phyloP scores from a whole-genome alignment of 2,329 filamentous ascomycete genomes.

The Hypomyces perniciosus region DNA sequence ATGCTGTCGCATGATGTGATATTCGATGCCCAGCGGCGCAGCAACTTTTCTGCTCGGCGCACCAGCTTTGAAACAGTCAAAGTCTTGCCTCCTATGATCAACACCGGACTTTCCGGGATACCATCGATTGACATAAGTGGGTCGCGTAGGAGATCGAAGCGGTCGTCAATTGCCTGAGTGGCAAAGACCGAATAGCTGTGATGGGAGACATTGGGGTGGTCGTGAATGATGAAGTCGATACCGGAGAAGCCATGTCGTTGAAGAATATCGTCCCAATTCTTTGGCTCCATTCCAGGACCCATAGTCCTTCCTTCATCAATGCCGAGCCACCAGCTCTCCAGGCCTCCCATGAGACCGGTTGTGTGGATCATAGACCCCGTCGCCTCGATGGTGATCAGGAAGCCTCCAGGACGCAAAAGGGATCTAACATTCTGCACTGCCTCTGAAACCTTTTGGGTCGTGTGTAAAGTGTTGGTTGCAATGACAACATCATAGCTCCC shows the following conservation, averaged over 20 bases:
- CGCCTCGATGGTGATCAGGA: conserved; percentile 39
- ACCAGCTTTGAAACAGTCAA: background rate
- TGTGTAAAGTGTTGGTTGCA: conserved; percentile 23
- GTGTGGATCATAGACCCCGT: conserved; percentile 14
- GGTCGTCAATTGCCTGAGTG: background rate
- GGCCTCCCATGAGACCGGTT: conserved; percentile 19
- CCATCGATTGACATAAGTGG: background rate
- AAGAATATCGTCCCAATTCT: background rate
- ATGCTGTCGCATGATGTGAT: background rate
- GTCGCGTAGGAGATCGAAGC: background rate
- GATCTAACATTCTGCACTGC: conserved; percentile 26
- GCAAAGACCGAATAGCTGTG: background rate
- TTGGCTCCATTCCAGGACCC: background rate
- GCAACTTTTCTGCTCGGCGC: background rate
- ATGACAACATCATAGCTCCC: conserved; percentile 32
- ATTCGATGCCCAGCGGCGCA: background rate
- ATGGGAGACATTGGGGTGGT: background rate
- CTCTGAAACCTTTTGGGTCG: conserved; percentile 13
- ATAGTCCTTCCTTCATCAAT: conserved; percentile 17
- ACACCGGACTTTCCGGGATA: background rate
- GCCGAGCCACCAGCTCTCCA: conserved; percentile 27
- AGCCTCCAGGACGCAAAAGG: conserved; percentile 39
- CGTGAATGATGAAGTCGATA: conserved; percentile 5
- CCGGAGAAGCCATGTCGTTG: conserved; percentile 9
- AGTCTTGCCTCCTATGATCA: conserved; percentile 1